A percentile compares a stretch with the other conserved stretches of the same genome.
phyloP scores from a whole-genome alignment of 306 rosid genomes.

The Ormosia semicastrata region DNA sequence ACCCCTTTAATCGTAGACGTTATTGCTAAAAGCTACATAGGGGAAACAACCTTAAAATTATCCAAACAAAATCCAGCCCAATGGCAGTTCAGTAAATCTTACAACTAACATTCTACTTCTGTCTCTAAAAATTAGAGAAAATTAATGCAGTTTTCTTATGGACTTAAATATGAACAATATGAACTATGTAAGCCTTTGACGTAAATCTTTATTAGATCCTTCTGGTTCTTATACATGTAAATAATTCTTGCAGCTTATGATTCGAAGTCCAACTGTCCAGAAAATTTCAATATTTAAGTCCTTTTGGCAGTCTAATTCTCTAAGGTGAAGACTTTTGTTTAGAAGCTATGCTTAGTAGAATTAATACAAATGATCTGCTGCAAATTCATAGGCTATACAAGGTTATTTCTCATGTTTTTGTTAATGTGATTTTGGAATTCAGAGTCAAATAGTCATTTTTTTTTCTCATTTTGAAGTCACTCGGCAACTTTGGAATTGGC shows the following conservation, averaged over 20 bases:
- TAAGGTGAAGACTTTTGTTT: too few relatives aligned
- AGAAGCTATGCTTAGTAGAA: too few relatives aligned
- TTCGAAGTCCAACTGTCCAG: not conserved
- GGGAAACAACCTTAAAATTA: not conserved
- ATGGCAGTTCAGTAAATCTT: not conserved
- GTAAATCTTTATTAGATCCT: not conserved
- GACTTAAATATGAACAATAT: not conserved
- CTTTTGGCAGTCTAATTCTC: not conserved
- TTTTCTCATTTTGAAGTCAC: not conserved
- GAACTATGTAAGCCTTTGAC: not conserved
- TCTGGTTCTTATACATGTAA: too few relatives aligned
- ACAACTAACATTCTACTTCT: too few relatives aligned
- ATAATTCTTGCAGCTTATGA: conserved; percentile 15
- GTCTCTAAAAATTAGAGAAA: not conserved
- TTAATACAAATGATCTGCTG: too few relatives aligned
- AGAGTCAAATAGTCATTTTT: too few relatives aligned
- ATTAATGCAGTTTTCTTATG: not conserved
- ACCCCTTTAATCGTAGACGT: not conserved
- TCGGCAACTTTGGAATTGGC: conserved; percentile 1
- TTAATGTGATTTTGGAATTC: too few relatives aligned
- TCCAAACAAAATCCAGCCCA: not conserved
- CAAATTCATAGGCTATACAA: too few relatives aligned
- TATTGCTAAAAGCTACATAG: not conserved
- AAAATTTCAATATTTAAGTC: not conserved
- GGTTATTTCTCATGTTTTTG: too few relatives aligned